Evolutionary conservation across 352 stramenopile species (phyloP), one percentile per base, ranked within the genome.

Genomic region (Thalassiosira hispida): DNA sequence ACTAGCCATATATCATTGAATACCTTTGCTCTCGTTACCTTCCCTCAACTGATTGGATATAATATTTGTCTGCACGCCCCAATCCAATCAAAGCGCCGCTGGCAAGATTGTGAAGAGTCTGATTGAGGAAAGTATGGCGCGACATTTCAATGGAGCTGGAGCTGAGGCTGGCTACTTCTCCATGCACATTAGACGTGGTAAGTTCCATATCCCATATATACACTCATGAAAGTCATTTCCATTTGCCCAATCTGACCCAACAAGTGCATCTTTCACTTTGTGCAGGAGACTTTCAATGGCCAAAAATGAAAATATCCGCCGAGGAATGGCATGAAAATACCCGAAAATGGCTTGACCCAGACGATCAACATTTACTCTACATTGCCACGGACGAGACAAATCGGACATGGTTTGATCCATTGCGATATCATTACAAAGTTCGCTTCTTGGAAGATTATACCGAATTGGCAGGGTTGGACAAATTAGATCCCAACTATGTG

Each of bases 311-410:
- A 55, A 79, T 95, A 44, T 47, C 73, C 38, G 87, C 87, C 0
- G 70, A 91, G 31, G 76, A 91, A 67, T 90, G 91, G 70, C 85
- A 92, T 44, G 64, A 92, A 29, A 94, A 95, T 79, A 87, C 82
- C 0, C 85, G 85, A 52, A 63, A 87, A 14, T 57, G 85, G 9
- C 85, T 93, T 67, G 56, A 64, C 25, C 66, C 76, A 16, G 70
- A 84, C 20, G 81, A 83, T 76, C 79, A 62, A 47, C 67, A 46
- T 49, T 61, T 94, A 2, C 44, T 96, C 9, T 96, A 92, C 46
- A 87, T 96, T 72, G 90, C 91, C 7, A 96, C 93, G 9, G 93
- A 96, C 57, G 89, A 94, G 70, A 77, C 75, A 7, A 85, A 96
- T 67, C 82, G 84, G 31, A 86, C 87, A 25, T 93, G 91, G 49